Percentiles rank a stretch among this genome's conserved stretches.
Evolutionary conservation across 345 rosid genomes (phyloP).

Genomic region (Pistacia vera): DNA sequence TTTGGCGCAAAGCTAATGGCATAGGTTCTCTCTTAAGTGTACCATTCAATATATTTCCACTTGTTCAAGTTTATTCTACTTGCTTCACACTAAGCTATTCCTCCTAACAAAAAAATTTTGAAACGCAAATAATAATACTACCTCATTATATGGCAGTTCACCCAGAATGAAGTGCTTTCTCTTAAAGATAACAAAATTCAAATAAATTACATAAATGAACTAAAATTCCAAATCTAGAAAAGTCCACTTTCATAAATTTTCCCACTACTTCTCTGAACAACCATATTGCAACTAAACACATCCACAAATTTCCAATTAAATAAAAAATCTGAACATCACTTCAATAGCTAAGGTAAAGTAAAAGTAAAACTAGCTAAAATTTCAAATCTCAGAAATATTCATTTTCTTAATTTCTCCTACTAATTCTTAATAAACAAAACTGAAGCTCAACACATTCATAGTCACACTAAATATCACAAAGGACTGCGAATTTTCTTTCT

Average conservation of each 20-base stretch:
- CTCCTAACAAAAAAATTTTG: background rate
- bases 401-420: background rate
- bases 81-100: background rate
- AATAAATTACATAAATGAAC: background rate
- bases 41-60: background rate
- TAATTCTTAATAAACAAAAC: background rate
- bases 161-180: background rate
- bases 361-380: background rate
- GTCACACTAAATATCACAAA: background rate
- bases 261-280: background rate
- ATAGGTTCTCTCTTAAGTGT: background rate
- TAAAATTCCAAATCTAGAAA: slow-evolving; percentile 9
- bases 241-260: background rate
- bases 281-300: too few relatives aligned
- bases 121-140: background rate
- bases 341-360: background rate
- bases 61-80: background rate
- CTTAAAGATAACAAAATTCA: background rate
- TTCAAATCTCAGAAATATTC: background rate
- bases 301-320: background rate
- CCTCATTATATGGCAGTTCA: background rate
- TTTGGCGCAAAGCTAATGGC: background rate
- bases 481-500: background rate
- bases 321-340: background rate
- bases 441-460: background rate